Evolutionary conservation across 768 basidiomycete genomes (phyloP).

Genomic region (Mycena epipterygia): DNA sequence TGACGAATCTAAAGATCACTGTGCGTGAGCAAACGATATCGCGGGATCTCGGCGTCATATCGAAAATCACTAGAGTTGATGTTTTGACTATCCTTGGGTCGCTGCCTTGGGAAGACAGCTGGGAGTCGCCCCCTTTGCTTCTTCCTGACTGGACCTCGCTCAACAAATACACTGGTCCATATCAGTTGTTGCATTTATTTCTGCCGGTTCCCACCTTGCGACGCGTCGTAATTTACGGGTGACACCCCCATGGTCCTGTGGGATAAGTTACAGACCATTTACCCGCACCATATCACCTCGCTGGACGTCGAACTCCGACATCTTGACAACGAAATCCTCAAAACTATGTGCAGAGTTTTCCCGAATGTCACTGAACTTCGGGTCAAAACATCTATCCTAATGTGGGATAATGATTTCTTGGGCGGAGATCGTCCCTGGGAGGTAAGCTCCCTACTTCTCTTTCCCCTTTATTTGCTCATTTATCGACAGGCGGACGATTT

Average conservation of each 20-base stretch:
- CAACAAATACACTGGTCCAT: constrained; percentile 7
- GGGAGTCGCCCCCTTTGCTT: background rate
- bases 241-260: background rate
- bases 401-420: background rate
- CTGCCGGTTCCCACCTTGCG: background rate
- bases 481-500: background rate
- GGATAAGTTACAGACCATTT: background rate
- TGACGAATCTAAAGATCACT: too few species aligned
- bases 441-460: background rate
- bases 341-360: background rate
- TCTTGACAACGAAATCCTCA: background rate
- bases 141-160: background rate
- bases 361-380: constrained; percentile 1
- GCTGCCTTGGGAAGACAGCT: background rate
- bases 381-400: background rate
- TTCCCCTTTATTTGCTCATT: background rate
- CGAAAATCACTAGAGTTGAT: too few species aligned
- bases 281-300: background rate
- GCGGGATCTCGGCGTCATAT: too few species aligned
- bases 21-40: too few species aligned
- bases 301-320: background rate
- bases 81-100: background rate
- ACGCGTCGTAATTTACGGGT: background rate
- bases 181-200: background rate
- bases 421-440: too few species aligned